phyloP scores from a whole-genome alignment of 78 protist species.

The Speleostelium caveatum region DNA sequence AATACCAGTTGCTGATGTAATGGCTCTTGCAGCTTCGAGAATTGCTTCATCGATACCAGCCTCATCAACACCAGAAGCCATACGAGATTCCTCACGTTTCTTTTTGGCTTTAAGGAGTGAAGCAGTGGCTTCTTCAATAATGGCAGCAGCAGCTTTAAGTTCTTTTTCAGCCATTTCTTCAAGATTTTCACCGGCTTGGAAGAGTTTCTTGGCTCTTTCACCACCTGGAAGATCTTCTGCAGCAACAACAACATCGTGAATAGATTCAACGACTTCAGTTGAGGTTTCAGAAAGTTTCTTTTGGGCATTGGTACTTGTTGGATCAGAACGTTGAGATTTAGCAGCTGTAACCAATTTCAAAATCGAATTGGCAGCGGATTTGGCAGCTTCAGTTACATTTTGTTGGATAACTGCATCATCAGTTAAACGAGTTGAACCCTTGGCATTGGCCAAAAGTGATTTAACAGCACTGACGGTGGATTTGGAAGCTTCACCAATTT shows the following conservation, averaged over 20 bases:
- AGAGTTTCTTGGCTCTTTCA: conserved; percentile 79
- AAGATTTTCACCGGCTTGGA: conserved; percentile 79
- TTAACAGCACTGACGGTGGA: conserved; percentile 34
- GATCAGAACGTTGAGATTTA: conserved; percentile 59
- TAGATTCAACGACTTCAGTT: conserved; percentile 46
- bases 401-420: conserved; percentile 79
- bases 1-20: conserved; percentile 75
- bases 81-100: conserved; percentile 65
- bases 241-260: conserved; percentile 55
- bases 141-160: conserved; percentile 66
- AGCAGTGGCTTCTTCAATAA: conserved; percentile 82
- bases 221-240: conserved; percentile 81
- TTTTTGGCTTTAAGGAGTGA: conserved; percentile 67
- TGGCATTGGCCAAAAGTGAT: conserved; percentile 55
- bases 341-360: conserved; percentile 50
- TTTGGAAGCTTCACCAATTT: conserved; percentile 28
- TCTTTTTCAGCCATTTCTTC: conserved; percentile 84
- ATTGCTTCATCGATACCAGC: conserved; percentile 82
- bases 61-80: conserved; percentile 63
- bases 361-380: conserved; percentile 69
- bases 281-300: conserved; percentile 53
- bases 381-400: conserved; percentile 77
- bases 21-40: conserved; percentile 84
- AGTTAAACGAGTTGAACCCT: conserved; percentile 70
- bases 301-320: conserved; percentile 43